Percentiles rank a stretch among this genome's conserved stretches.
phyloP scores from a whole-genome alignment of 2,329 filamentous ascomycete species.

The Ceratocystiopsis sp. region DNA sequence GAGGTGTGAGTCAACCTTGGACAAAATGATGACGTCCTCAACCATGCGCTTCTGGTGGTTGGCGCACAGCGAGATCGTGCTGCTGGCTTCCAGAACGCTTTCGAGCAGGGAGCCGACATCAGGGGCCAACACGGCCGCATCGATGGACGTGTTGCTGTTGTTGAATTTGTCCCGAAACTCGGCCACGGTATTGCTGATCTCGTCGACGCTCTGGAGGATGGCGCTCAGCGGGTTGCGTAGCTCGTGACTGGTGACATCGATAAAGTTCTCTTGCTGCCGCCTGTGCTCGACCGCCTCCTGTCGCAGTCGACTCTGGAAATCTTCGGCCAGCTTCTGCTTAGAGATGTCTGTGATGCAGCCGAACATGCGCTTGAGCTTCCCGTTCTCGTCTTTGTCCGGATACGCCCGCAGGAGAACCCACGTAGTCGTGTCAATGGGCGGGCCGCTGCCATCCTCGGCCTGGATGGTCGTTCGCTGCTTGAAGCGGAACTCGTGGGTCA shows the following conservation, averaged over 20 bases:
- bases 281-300: slow-evolving; percentile 72
- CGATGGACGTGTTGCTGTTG: background rate
- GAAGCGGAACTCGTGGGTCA: slow-evolving; percentile 61
- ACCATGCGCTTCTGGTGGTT: slow-evolving; percentile 66
- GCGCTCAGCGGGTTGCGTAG: slow-evolving; percentile 63
- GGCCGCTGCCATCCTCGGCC: slow-evolving; percentile 32
- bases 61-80: slow-evolving; percentile 64
- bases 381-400: slow-evolving; percentile 49
- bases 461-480: slow-evolving; percentile 51
- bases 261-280: slow-evolving; percentile 53
- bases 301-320: slow-evolving; percentile 58
- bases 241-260: slow-evolving; percentile 58
- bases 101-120: too few species aligned
- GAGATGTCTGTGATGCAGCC: slow-evolving; percentile 75
- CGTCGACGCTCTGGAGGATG: slow-evolving; percentile 60
- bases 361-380: slow-evolving; percentile 56
- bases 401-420: slow-evolving; percentile 68
- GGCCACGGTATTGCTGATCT: slow-evolving; percentile 39
- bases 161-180: slow-evolving; percentile 18
- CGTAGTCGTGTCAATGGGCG: slow-evolving; percentile 20
- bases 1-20: slow-evolving; percentile 60
- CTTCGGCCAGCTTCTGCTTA: slow-evolving; percentile 70
- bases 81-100: slow-evolving; percentile 53
- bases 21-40: slow-evolving; percentile 54
- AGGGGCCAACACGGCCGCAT: slow-evolving; percentile 26